A percentile compares a stretch with the other conserved stretches of the same genome.
Conservation (phyloP, 768 basidiomycete genomes). For the Trichaptum fuscoviolaceum region DNA sequence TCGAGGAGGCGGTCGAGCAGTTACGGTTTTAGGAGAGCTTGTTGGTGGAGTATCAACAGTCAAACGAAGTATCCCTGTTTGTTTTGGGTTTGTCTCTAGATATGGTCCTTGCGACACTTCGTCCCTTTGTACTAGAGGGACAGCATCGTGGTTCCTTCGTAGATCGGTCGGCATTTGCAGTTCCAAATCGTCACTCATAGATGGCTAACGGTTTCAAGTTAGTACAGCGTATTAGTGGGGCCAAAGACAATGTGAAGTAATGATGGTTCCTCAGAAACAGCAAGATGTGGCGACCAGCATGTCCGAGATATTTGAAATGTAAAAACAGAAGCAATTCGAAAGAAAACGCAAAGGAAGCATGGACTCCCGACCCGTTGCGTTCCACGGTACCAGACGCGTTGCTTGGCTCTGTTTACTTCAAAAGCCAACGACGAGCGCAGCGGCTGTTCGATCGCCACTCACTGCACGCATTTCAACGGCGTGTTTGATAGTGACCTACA, state of each 20-base stretch:
- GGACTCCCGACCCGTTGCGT: too few species aligned
- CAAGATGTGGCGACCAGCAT: neutral
- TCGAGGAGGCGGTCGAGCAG: constrained; percentile 38
- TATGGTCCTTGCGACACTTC: neutral
- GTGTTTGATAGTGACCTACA: neutral
- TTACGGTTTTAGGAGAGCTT: constrained; percentile 23
- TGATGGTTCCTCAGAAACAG: neutral
- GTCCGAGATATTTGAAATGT: neutral
- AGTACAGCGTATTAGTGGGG: too few species aligned
- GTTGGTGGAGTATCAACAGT: constrained; percentile 54
- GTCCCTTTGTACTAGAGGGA: neutral
- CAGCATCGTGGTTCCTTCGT: neutral
- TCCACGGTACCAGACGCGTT: neutral
- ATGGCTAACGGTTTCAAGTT: too few species aligned
- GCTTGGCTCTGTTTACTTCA: neutral
- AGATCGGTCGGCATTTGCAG: neutral
- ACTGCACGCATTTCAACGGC: neutral
- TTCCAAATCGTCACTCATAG: neutral
- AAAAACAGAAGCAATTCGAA: too few species aligned
- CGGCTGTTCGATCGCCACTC: too few species aligned
- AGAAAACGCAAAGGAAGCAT: too few species aligned
- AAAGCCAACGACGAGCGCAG: neutral
- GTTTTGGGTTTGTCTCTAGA: neutral
- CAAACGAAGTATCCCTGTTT: constrained; percentile 35
- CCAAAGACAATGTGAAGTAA: neutral